phyloP scores from a whole-genome alignment of 805 yeast genomes.

The Schwanniomyces pseudopolymorphus region DNA sequence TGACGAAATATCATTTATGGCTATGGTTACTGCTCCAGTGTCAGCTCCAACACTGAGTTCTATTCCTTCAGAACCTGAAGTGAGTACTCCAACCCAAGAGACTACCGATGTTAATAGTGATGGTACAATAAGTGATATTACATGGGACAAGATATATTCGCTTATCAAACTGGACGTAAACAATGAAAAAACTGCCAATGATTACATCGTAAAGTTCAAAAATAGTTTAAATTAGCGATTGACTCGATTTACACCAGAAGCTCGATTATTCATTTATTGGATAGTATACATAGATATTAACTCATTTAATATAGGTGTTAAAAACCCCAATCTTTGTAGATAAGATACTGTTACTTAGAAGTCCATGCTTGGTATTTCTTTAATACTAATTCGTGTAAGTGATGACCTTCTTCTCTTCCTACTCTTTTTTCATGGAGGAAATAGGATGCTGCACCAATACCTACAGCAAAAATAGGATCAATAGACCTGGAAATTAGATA shows the following conservation, averaged over 20 bases:
- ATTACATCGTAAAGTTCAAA: conserved; percentile 17
- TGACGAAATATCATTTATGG: conserved; percentile 38
- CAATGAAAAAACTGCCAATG: conserved; percentile 21
- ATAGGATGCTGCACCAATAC: conserved; percentile 63
- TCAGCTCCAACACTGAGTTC: background rate
- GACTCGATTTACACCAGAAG: background rate
- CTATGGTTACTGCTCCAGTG: conserved; percentile 38
- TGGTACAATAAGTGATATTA: conserved; percentile 11
- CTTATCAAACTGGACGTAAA: conserved; percentile 35
- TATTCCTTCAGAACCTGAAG: background rate
- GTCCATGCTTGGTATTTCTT: conserved; percentile 18
- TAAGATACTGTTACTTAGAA: background rate
- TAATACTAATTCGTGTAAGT: conserved; percentile 50
- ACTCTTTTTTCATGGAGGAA: conserved; percentile 60
- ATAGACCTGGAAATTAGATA: conserved; percentile 51
- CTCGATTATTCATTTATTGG: background rate
- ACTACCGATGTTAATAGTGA: background rate
- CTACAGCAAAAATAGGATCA: conserved; percentile 66
- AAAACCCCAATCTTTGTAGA: background rate
- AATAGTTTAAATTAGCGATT: conserved; percentile 1
- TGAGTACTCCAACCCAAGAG: background rate
- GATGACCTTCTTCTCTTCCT: conserved; percentile 59
- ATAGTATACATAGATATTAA: background rate
- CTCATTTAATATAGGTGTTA: background rate
- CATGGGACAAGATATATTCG: conserved; percentile 46